Evolutionary conservation across 768 basidiomycete genomes (phyloP).

Genomic region (Terana coerulea): DNA sequence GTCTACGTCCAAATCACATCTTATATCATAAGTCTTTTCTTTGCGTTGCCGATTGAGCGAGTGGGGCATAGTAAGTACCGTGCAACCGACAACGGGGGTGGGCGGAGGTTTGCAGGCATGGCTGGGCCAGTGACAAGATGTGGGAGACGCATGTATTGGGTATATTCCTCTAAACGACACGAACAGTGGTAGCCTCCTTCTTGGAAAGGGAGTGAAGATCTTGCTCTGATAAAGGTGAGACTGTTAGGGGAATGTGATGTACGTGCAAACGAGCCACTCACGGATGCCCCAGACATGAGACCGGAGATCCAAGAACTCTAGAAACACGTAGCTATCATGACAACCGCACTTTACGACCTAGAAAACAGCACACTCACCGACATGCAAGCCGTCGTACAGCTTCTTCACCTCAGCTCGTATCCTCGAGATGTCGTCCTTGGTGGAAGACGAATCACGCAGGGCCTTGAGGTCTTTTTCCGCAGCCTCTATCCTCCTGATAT

Average conservation of each 20-base stretch:
- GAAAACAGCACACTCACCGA: slow-evolving; percentile 61
- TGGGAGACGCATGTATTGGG: too few species aligned
- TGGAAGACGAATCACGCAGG: slow-evolving; percentile 56
- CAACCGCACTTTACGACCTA: too few species aligned
- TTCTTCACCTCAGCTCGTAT: slow-evolving; percentile 84
- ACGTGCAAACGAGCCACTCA: slow-evolving; percentile 37
- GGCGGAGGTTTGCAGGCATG: too few species aligned
- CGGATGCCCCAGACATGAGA: slow-evolving; percentile 87
- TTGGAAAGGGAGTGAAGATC: slow-evolving; percentile 72
- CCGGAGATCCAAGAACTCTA: slow-evolving; percentile 79
- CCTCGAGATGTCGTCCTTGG: slow-evolving; percentile 77
- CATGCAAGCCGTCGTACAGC: slow-evolving; percentile 76
- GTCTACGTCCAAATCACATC: too few species aligned
- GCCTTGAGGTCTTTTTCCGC: slow-evolving; percentile 89
- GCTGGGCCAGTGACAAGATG: too few species aligned
- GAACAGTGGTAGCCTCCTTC: slow-evolving; percentile 59
- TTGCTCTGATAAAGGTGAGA: slow-evolving; percentile 53
- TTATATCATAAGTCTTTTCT: too few species aligned
- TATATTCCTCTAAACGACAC: slow-evolving; percentile 32
- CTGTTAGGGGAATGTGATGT: neutral
- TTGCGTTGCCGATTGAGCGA: too few species aligned
- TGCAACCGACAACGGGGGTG: too few species aligned
- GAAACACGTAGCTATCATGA: too few species aligned
- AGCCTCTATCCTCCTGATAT: slow-evolving; percentile 76
- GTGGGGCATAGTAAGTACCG: too few species aligned